Conservation (phyloP, 495 filamentous ascomycete genomes). For the Aspergillus ostianus region DNA sequence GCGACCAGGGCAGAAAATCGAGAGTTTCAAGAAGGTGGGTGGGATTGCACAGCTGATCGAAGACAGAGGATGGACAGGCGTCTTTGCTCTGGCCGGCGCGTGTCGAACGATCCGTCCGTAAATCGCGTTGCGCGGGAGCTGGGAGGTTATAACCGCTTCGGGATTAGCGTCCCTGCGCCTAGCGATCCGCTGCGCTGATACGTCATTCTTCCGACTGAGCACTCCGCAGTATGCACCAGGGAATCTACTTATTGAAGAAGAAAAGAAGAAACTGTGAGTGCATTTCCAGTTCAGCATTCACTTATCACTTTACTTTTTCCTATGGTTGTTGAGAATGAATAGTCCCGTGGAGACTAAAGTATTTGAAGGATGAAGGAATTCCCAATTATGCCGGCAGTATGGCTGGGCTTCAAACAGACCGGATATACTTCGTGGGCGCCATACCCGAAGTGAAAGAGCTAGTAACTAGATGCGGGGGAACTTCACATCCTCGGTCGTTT, state of each 20-base stretch:
- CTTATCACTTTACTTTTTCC: no score
- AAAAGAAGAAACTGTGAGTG: no score
- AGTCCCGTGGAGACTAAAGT: no score
- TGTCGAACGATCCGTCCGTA: background rate
- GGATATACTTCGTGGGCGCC: background rate
- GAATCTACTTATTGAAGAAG: no score
- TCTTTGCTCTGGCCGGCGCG: constrained; percentile 12
- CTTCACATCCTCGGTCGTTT: background rate
- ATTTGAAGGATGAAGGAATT: no score
- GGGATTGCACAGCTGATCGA: constrained; percentile 8
- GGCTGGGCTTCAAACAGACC: background rate
- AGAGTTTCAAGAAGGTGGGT: constrained; percentile 9
- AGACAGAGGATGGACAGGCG: background rate
- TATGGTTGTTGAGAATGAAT: no score
- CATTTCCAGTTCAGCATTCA: no score
- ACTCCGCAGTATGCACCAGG: no score
- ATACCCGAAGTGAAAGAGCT: background rate
- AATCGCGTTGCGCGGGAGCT: constrained; percentile 24
- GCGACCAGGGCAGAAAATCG: constrained; percentile 1
- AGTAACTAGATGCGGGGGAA: background rate
- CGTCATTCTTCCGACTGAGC: background rate
- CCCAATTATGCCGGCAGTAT: no score
- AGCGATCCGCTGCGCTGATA: background rate
- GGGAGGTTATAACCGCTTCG: constrained; percentile 22
- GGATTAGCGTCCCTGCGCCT: constrained; percentile 16